Conservation (phyloP, 192 early-diverging fungal species). For the Neocallimastix lanati region DNA sequence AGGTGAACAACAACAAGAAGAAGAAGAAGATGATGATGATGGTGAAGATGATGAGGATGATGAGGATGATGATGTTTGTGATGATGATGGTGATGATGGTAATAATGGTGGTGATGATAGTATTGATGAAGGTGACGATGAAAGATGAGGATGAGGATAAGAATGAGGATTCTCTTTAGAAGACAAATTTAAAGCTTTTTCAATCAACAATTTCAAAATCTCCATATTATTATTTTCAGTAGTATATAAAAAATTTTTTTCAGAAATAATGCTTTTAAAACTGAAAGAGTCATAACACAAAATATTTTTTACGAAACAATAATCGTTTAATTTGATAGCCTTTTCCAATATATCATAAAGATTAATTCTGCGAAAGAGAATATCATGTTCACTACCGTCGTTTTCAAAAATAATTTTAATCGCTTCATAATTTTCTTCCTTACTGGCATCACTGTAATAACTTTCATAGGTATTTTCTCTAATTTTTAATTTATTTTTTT, state of each 20-base stretch:
- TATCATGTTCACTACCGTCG: neutral
- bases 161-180: too few relatives aligned
- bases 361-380: neutral
- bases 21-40: too few relatives aligned
- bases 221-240: neutral
- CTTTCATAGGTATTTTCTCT: neutral
- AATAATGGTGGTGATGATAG: too few relatives aligned
- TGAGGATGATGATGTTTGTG: too few relatives aligned
- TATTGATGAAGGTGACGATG: too few relatives aligned
- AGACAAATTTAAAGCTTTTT: neutral
- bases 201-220: neutral
- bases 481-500: neutral
- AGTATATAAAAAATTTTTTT: neutral
- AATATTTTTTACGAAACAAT: neutral
- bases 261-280: neutral
- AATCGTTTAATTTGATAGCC: neutral
- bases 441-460: neutral
- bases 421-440: neutral
- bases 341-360: neutral
- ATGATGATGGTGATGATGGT: too few relatives aligned
- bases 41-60: too few relatives aligned
- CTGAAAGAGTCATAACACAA: neutral
- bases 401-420: neutral
- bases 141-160: too few relatives aligned
- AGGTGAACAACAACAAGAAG: too few relatives aligned